phyloP scores from a whole-genome alignment of 768 basidiomycete genomes.

The Naganishia kalamii region DNA sequence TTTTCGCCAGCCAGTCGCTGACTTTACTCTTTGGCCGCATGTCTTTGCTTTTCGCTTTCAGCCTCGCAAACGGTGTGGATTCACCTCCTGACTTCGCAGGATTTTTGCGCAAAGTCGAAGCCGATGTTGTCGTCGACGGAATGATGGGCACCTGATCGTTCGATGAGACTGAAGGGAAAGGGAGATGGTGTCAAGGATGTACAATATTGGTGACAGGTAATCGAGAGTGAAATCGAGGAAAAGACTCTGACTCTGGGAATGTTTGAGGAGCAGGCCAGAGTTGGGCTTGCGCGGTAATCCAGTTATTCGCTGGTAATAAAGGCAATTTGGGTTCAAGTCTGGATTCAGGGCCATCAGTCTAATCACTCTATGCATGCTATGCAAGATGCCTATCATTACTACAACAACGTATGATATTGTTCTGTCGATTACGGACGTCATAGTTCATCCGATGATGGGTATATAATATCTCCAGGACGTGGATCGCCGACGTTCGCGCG shows the following conservation, averaged over 20 bases:
- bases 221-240: no score
- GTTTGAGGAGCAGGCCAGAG: no score
- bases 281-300: background rate
- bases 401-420: no score
- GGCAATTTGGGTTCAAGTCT: no score
- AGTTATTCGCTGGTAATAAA: no score
- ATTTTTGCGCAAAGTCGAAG: background rate
- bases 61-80: constrained; percentile 8
- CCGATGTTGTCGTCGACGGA: constrained; percentile 9
- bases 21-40: constrained; percentile 17
- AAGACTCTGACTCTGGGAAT: no score
- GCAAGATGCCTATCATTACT: no score
- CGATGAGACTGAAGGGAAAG: background rate
- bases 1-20: constrained; percentile 18
- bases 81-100: constrained; percentile 5
- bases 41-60: constrained; percentile 15
- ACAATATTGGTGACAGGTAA: background rate
- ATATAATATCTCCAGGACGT: background rate
- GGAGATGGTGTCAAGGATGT: background rate
- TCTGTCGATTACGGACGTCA: no score
- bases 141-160: constrained; percentile 9
- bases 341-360: no score
- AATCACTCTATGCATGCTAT: no score
- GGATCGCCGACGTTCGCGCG: background rate
- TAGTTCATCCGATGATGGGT: no score